These are phyloP conservation scores for Botrytis fabae DNA, from an alignment of 2,329 filamentous ascomycete genomes.

Conservation along the genomic window DNA sequence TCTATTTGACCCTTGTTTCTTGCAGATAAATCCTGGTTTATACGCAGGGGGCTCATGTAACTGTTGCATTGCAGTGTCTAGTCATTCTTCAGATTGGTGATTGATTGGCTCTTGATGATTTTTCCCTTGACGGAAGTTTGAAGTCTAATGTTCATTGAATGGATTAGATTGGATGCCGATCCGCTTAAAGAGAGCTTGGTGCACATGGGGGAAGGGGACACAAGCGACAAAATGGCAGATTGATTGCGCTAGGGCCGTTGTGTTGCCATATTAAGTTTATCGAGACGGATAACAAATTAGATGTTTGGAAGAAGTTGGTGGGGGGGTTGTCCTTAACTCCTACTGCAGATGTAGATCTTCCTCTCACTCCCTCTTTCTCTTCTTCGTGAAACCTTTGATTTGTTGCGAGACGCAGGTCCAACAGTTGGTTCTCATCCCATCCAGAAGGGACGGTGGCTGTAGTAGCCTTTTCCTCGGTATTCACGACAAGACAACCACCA, in stretches of 20 bases:
- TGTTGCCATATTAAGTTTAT: neutral
- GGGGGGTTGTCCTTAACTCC: neutral
- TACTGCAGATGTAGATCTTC: neutral
- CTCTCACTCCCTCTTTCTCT: neutral
- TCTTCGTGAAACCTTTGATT: neutral
- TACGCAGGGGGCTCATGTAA: conserved; percentile 17
- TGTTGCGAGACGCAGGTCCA: neutral
- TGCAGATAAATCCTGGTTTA: neutral
- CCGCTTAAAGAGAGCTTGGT: conserved; percentile 9
- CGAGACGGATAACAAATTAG: neutral
- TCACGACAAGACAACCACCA: neutral
- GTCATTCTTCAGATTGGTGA: neutral
- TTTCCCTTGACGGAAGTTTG: neutral
- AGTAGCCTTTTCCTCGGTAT: neutral
- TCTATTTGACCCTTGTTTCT: neutral
- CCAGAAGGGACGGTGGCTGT: neutral
- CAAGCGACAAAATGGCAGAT: neutral
- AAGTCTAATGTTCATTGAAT: neutral
- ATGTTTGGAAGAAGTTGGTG: neutral
- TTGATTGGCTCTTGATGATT: conserved; percentile 7
- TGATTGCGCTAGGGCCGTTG: neutral
- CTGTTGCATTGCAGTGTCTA: conserved; percentile 20
- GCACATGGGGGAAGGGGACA: neutral
- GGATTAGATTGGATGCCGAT: conserved; percentile 7
- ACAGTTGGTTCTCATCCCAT: neutral